Evolutionary conservation across 202 grass and related monocot genomes (phyloP).

Genomic region (Carex arenaria): DNA sequence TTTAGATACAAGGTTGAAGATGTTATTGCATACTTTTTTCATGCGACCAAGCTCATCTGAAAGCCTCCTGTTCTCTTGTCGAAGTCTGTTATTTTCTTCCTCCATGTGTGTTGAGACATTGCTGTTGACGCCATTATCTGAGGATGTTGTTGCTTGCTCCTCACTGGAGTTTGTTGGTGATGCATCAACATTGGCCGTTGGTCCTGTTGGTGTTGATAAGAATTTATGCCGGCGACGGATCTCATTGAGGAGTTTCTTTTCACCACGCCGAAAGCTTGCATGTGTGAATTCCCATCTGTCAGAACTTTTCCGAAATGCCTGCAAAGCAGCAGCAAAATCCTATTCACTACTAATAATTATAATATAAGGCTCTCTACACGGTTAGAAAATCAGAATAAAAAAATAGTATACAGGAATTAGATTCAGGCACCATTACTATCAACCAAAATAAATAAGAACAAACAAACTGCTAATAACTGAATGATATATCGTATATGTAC

Average conservation of each 20-base stretch:
- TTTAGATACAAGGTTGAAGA: constrained; percentile 43
- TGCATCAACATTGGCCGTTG: constrained; percentile 20
- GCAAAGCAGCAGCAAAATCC: background rate
- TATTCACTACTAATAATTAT: no score
- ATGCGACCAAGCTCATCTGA: constrained; percentile 48
- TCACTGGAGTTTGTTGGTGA: constrained; percentile 49
- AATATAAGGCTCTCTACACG: no score
- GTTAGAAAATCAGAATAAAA: no score
- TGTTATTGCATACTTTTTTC: constrained; percentile 46
- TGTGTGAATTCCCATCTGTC: constrained; percentile 92
- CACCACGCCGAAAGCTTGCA: constrained; percentile 57
- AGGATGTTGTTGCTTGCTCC: constrained; percentile 41
- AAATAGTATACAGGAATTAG: no score
- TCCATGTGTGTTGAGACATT: constrained; percentile 32
- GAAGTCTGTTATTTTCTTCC: constrained; percentile 70
- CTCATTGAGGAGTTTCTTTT: constrained; percentile 54
- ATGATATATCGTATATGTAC: no score
- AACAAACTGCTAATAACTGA: no score
- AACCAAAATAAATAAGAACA: no score
- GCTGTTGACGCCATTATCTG: background rate
- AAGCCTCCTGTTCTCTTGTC: constrained; percentile 66
- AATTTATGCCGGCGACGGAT: constrained; percentile 58
- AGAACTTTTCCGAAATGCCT: constrained; percentile 74
- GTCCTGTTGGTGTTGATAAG: background rate
- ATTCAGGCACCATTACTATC: no score